Evolutionary conservation across 1,139 yeast genomes (phyloP), one percentile per base, ranked within the genome.

Genomic region (Diutina siamensis): DNA sequence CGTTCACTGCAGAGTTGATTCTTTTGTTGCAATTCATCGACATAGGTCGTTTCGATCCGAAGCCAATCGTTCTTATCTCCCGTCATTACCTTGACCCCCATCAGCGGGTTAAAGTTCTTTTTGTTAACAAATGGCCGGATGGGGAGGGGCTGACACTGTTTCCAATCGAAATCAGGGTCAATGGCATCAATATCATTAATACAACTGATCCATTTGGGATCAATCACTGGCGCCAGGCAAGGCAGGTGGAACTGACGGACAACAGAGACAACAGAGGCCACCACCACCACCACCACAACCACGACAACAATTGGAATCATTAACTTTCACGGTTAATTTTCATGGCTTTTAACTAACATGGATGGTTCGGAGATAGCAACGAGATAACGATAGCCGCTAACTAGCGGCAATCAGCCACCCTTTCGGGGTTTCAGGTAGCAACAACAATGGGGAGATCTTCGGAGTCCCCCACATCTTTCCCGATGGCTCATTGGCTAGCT

Each of bases 51-150:
- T 47, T 69, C 74, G 12, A 69, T 56, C 21, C 68, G 57, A 13
- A 69, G 55, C 67, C 72, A 67, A 17, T 65, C 65, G 45, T 65
- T 61, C 1, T 68, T 67, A 1, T 59, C 52, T 10, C 57, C 48
- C 5, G 61, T 51, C 27, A 69, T 48, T 46, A 65, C 65, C 33
- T 57, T 57, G 28, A 68, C 57, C 1, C 63, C 70, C 69, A 69
- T 63, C n/a, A 64, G 60, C 2, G 68, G 65, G 40, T 63, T 64
- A 51, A 65, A 65, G 53, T 63, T 63, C 36, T 55, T 58, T 46
- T 67, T 67, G 2, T 64, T 64, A 1, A 51, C 48, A 40, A 52
- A 52, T 1, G 54, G 54, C 10, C 52, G 49, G 20, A 47, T 38
- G 5, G 44, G 20, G 2, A 42, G n/a, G 2, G 53, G 51, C 8